phyloP scores from a whole-genome alignment of 2,329 filamentous ascomycete species.

The Fusarium ambrosium region DNA sequence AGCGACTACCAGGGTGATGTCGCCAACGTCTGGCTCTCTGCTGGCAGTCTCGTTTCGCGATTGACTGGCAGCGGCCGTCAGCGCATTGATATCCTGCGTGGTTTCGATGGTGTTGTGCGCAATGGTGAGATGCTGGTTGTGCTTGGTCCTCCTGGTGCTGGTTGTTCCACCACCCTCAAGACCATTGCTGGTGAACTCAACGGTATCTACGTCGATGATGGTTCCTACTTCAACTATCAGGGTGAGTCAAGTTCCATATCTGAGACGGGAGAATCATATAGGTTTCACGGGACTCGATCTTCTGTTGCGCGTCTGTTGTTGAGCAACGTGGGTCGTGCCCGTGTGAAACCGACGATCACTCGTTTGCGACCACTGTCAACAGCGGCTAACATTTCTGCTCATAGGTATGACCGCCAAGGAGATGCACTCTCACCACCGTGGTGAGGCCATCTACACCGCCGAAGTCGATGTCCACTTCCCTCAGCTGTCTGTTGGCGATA shows the following conservation, averaged over 20 bases:
- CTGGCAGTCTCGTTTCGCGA: slow-evolving; percentile 58
- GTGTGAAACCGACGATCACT: slow-evolving; percentile 23
- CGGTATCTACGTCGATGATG: slow-evolving; percentile 79
- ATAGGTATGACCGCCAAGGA: slow-evolving; percentile 75
- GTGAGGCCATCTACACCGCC: slow-evolving; percentile 89
- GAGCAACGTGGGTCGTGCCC: slow-evolving; percentile 10
- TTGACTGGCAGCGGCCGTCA: slow-evolving; percentile 66
- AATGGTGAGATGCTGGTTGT: slow-evolving; percentile 83
- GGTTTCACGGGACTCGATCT: slow-evolving; percentile 15
- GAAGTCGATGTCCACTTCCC: slow-evolving; percentile 89
- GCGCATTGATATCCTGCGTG: slow-evolving; percentile 76
- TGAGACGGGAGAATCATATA: slow-evolving; percentile 1
- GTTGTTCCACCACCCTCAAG: slow-evolving; percentile 88
- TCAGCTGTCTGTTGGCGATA: slow-evolving; percentile 82
- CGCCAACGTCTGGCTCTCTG: slow-evolving; percentile 70
- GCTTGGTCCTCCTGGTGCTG: slow-evolving; percentile 78
- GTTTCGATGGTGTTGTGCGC: slow-evolving; percentile 77
- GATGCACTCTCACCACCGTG: slow-evolving; percentile 83
- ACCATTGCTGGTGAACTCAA: slow-evolving; percentile 87
- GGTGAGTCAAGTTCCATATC: slow-evolving; percentile 56
- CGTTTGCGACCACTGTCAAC: background rate
- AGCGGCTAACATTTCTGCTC: slow-evolving; percentile 30
- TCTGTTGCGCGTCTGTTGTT: background rate
- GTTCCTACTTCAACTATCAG: slow-evolving; percentile 86
- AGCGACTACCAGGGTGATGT: slow-evolving; percentile 81